Base-by-base conservation (phyloP, 257 asterid species). In the Rehmannia glutinosa region DNA sequence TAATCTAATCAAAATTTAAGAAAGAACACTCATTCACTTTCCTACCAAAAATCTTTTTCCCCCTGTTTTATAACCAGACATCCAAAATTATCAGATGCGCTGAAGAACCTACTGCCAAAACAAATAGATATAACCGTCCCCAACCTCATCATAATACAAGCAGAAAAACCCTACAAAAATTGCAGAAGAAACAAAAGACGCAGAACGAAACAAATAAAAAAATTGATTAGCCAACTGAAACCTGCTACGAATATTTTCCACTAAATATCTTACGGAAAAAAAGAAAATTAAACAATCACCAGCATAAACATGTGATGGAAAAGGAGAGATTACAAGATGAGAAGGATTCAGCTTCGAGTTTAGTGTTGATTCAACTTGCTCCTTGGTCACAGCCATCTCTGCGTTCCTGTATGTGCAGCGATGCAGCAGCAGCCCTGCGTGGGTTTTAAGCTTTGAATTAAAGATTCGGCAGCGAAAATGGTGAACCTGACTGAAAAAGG, bases 341-440 rank as follows among this genome's bases (percentile, higher is more conserved):
- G 86, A 76, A 66, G 96, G 96, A 51, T 57, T 78, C 41, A 92
- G 90, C 75, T 84, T 83, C 27, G 86, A 64, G 6, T 78, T 79
- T 2, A 92, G 82, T 28, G 94, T 78, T 35, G 94, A 81, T 72
- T 85, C 85, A 62, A 89, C 82, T 62, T 83, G 91, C 73, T 91
- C 95, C 81, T 80, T 91, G 27, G 91, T 86, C 64, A 79, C 85
- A 71, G 84, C 91, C 97, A 88, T 88, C 49, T 66, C 75, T 66
- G 68, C 6, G 25, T 36, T 6, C 2, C 51, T 2, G 43, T 49
- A 51, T 13, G 42, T 28, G 24, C 36, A 0, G 35, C 12, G 1
- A 23, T 10, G n/a, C 1, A 16, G 7, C 1, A 15, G 32, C 67
- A 61, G 5, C 9, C 45, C 59, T 52, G 76, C 74, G 70, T 70